Base-by-base conservation (phyloP, 257 asterid species). In the Rubia yunnanensis region DNA sequence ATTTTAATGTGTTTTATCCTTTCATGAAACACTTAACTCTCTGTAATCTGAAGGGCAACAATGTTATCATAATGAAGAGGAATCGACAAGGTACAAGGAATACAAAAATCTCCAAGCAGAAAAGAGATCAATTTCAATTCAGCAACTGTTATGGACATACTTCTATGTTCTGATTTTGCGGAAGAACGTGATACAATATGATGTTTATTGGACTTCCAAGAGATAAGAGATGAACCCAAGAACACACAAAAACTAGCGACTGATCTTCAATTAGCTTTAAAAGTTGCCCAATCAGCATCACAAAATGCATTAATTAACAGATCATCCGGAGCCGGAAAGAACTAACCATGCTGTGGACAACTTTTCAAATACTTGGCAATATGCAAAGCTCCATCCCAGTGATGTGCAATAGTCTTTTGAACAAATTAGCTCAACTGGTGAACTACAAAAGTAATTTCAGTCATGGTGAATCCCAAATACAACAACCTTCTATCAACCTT, bases 251-350 rank as follows among this genome's bases (percentile, higher is more conserved):
- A 46, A 0, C 53, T n/a, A 13, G 53, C 14, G 1, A 46, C 0
- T 1, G 53, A 46, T 46, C 22, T 46, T 3, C 22, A 3, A 13
- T 3, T 14, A 0, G 5, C 1, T 1, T 14, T 1, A 3, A 72
- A 72, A 0, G 68, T 3, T 0, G 26, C 76, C 72, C 72, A 72
- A 26, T 48, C 57, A 0, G 65, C 64, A 27, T 72, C 71, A 5
- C 15, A 46, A n/a, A n/a, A n/a, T n/a, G n/a, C n/a, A n/a, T n/a
- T n/a, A n/a, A 13, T n/a, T n/a, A n/a, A n/a, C n/a, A n/a, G n/a
- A n/a, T n/a, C n/a, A n/a, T n/a, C n/a, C n/a, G 10, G 57, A 0
- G 63, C 67, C 0, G 2, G 0, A 0, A 20, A 58, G 2, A 66
- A 62, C 0, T 61, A 0, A 0, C 67, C 66, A 0, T 68, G 53